Evolutionary conservation across 2,329 filamentous ascomycete species (phyloP).

Genomic region (Chrysoporthe cubensis): DNA sequence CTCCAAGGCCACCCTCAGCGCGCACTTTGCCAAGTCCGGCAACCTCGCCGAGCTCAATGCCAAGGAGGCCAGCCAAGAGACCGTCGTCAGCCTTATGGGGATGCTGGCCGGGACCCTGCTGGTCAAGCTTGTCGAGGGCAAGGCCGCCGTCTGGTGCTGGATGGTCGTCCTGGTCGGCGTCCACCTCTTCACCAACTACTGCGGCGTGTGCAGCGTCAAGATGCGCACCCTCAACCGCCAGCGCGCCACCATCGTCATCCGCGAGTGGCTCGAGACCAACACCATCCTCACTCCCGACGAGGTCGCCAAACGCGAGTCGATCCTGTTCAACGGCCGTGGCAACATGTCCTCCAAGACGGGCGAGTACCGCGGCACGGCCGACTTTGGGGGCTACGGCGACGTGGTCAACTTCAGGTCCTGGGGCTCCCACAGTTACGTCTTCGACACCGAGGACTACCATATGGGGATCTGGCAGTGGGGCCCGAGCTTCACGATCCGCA

Average conservation of each 20-base stretch:
- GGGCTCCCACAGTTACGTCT: slow-evolving; percentile 41
- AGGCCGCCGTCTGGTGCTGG: slow-evolving; percentile 71
- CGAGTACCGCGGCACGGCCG: slow-evolving; percentile 40
- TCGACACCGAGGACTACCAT: slow-evolving; percentile 58
- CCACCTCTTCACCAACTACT: slow-evolving; percentile 85
- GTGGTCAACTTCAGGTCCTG: slow-evolving; percentile 38
- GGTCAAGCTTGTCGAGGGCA: slow-evolving; percentile 74
- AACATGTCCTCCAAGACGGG: slow-evolving; percentile 47
- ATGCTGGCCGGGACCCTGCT: slow-evolving; percentile 84
- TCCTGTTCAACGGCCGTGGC: slow-evolving; percentile 59
- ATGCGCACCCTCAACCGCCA: slow-evolving; percentile 87
- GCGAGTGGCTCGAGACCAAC: slow-evolving; percentile 55
- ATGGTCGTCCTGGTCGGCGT: slow-evolving; percentile 73
- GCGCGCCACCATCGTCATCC: slow-evolving; percentile 78
- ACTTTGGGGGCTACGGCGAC: slow-evolving; percentile 46
- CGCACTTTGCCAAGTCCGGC: slow-evolving; percentile 85
- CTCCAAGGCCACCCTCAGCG: slow-evolving; percentile 86
- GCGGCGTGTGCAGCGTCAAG: slow-evolving; percentile 80
- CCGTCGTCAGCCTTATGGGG: slow-evolving; percentile 84
- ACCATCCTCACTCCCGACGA: slow-evolving; percentile 65
- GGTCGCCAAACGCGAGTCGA: slow-evolving; percentile 66
- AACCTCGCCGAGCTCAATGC: slow-evolving; percentile 94
- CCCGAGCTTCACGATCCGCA: slow-evolving; percentile 55
- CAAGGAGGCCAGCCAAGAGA: slow-evolving; percentile 94
- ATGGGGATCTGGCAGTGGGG: slow-evolving; percentile 57